These are phyloP conservation scores for Coniophora puteana DNA, from an alignment of 1,284 basidiomycete genomes.

Conservation along the genomic window DNA sequence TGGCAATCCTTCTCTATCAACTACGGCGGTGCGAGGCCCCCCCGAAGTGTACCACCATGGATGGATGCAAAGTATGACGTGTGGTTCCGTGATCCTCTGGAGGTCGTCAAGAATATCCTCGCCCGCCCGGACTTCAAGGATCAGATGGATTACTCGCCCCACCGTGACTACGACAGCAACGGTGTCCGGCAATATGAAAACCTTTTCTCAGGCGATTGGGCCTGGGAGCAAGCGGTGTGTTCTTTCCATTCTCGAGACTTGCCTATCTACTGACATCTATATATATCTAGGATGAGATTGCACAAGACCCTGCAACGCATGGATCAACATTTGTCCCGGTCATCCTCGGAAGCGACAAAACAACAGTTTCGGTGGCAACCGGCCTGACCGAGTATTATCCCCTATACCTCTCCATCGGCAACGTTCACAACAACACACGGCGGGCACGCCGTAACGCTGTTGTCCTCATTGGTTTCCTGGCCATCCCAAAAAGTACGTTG, in stretches of 20 bases:
- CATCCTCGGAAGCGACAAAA: conserved; percentile 35
- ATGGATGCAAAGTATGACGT: conserved; percentile 16
- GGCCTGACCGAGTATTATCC: conserved; percentile 33
- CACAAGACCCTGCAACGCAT: conserved; percentile 15
- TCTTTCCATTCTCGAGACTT: neutral
- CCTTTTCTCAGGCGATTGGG: conserved; percentile 33
- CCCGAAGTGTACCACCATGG: conserved; percentile 16
- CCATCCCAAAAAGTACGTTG: conserved; percentile 30
- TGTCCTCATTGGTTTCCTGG: conserved; percentile 26
- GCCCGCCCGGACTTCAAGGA: conserved; percentile 22
- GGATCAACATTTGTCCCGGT: conserved; percentile 28
- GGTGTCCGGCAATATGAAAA: conserved; percentile 18
- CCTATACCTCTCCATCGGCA: conserved; percentile 26
- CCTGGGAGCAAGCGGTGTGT: conserved; percentile 30
- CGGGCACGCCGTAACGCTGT: conserved; percentile 25
- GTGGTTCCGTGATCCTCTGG: conserved; percentile 20
- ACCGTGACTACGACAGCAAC: conserved; percentile 13
- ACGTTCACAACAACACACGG: conserved; percentile 26
- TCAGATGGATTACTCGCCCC: conserved; percentile 26
- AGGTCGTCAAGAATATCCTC: conserved; percentile 24
- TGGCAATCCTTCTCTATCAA: conserved; percentile 16
- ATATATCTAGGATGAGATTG: conserved; percentile 8
- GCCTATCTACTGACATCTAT: neutral
- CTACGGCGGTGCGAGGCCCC: conserved; percentile 15
- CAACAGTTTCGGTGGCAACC: conserved; percentile 32